Conservation (phyloP, 345 rosid genomes). For the Populus nigra region DNA sequence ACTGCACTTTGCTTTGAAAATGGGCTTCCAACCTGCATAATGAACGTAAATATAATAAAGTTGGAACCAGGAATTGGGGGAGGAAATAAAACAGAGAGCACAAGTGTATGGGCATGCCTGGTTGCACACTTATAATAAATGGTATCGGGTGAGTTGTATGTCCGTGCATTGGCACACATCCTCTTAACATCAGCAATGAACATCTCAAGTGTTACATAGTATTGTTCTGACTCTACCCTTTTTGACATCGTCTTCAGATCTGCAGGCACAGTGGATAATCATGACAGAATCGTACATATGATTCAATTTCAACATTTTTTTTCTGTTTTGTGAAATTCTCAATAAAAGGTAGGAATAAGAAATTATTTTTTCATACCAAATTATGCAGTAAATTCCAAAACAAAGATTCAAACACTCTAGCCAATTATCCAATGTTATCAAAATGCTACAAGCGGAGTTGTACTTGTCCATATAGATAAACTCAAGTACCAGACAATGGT, state of each 20-base stretch:
- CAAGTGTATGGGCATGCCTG: slow-evolving; percentile 42
- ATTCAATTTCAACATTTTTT: neutral
- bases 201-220: slow-evolving; percentile 92
- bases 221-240: slow-evolving; percentile 94
- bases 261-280: slow-evolving; percentile 26
- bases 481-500: neutral
- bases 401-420: neutral
- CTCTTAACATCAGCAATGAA: slow-evolving; percentile 90
- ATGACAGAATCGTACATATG: neutral
- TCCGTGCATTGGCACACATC: slow-evolving; percentile 86
- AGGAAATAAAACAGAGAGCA: neutral
- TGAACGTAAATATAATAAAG: neutral
- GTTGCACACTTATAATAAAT: slow-evolving; percentile 85
- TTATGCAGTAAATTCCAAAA: neutral
- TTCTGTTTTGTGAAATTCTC: neutral
- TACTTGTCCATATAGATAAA: neutral
- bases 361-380: neutral
- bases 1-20: slow-evolving; percentile 83
- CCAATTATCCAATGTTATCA: neutral
- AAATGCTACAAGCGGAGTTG: neutral
- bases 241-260: slow-evolving; percentile 89
- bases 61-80: neutral
- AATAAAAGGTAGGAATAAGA: neutral
- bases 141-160: slow-evolving; percentile 90
- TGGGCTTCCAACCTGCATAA: slow-evolving; percentile 77